Evolutionary conservation across 106 monocot genomes (phyloP).

Genomic region (Posidonia australis): DNA sequence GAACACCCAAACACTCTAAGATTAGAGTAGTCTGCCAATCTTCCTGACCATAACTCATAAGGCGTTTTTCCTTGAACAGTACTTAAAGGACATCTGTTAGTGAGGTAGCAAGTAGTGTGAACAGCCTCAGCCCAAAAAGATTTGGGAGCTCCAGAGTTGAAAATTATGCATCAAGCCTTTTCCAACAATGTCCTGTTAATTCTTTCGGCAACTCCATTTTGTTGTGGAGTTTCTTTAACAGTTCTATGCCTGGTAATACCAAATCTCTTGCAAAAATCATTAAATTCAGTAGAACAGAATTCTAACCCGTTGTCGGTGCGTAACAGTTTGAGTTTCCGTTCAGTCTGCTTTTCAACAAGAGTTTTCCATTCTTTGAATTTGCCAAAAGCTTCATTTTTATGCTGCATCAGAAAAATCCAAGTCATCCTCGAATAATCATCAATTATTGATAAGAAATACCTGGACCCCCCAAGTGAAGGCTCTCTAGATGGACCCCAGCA

Average conservation of each 20-base stretch:
- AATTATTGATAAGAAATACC: no score
- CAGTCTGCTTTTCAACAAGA: not conserved
- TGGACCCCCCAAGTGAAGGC: not conserved
- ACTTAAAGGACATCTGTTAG: not conserved
- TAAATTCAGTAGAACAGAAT: conserved; percentile 2
- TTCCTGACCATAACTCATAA: not conserved
- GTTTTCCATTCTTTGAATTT: conserved; percentile 6
- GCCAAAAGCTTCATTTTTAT: not conserved
- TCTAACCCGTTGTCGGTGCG: conserved; percentile 2
- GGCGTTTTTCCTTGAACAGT: not conserved
- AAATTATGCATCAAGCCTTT: not conserved
- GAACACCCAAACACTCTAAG: not conserved
- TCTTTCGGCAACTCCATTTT: not conserved
- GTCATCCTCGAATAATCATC: not conserved
- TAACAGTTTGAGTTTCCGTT: not conserved
- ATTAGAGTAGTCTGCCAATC: not conserved
- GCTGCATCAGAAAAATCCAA: not conserved
- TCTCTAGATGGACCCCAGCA: conserved; percentile 6
- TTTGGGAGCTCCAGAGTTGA: not conserved
- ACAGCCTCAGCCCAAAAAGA: not conserved
- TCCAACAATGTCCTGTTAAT: not conserved
- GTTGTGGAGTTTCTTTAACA: not conserved
- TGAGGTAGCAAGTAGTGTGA: not conserved
- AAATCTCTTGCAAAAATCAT: not conserved
- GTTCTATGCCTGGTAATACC: not conserved